Evolutionary conservation across 441 rosid genomes (phyloP), one percentile per base, ranked within the genome.

Genomic region (Gossypium gossypioides): DNA sequence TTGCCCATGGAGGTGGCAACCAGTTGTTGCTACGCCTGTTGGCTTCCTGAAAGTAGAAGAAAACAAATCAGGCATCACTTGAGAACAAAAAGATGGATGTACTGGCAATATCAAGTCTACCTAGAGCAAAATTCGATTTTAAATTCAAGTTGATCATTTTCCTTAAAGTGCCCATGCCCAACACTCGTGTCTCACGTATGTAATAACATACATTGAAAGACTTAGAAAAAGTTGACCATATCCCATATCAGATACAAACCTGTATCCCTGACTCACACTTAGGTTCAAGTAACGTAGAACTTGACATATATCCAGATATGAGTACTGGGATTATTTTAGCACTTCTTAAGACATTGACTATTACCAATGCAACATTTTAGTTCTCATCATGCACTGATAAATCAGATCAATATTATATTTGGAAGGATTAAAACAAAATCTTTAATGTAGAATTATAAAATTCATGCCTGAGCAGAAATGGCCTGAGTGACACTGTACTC

Each of bases 1-100:
- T 93, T 69, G 99, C 99, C 99, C 99, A 96, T 84, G 99, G 98
- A 76, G 99, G 99, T 71, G 99, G 99, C 60, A 96, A 72, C 98
- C 99, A 96, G 91, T 90, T 96, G 92, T 93, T 93, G 75, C 76
- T 86, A 73, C 98, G 93, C 71, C 81, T 86, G 80, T 86, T 87
- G 56, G 99, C 99, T 85, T 96, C 99, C 99, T 96, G 94, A 76
- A 83, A 79, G 79, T 65, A 18, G 52, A 66, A 56, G 46, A 40
- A 58, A 46, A 50, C 59, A 27, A 25, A 16, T 27, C 46, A 51
- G 59, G 16, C 44, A 67, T 27, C 24, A 62, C 25, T 37, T 2
- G 6, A 24, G 15, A 37, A 37, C 44, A 8, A n/a, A 18, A 16
- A 60, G 2, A 29, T 3, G 34, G 21, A 34, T 16, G 24, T 34